Conservation (phyloP, 1,284 basidiomycete species). For the Melampsora americana region DNA sequence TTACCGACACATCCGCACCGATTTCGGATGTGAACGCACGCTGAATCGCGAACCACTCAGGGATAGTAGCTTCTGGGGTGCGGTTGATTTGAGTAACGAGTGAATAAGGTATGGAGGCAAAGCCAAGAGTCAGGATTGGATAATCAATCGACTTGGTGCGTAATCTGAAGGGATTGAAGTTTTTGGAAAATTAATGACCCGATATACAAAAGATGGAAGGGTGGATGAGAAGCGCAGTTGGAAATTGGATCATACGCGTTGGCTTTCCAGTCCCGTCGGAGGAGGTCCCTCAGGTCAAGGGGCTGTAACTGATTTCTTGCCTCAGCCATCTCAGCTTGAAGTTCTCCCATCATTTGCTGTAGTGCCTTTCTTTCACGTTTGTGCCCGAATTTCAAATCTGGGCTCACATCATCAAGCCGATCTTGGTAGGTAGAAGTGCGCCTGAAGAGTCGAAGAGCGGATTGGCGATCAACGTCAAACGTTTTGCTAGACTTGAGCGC, state of each 20-base stretch:
- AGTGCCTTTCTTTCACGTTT: constrained; percentile 27
- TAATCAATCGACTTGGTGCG: constrained; percentile 49
- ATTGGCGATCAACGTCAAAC: constrained; percentile 43
- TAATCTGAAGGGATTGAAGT: constrained; percentile 45
- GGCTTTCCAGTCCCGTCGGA: constrained; percentile 55
- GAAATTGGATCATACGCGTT: constrained; percentile 45
- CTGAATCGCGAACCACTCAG: constrained; percentile 51
- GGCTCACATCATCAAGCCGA: not conserved
- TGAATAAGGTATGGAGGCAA: constrained; percentile 54
- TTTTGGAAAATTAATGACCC: not conserved
- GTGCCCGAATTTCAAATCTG: not conserved
- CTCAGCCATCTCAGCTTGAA: constrained; percentile 50
- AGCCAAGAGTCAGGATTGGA: constrained; percentile 52
- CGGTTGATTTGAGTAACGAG: constrained; percentile 52
- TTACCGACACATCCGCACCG: constrained; percentile 49
- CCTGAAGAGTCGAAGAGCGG: constrained; percentile 44
- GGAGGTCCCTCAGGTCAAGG: constrained; percentile 51
- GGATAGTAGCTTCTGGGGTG: constrained; percentile 47
- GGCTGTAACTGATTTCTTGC: constrained; percentile 52
- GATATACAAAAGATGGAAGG: not conserved
- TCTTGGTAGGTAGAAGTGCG: not conserved
- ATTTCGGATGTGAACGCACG: constrained; percentile 49
- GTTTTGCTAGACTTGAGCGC: constrained; percentile 45
- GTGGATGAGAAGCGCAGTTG: not conserved
- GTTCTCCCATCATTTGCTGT: constrained; percentile 48